Base-by-base conservation (phyloP, 2,329 filamentous ascomycete species). In the Thielaviopsis ethacetica region DNA sequence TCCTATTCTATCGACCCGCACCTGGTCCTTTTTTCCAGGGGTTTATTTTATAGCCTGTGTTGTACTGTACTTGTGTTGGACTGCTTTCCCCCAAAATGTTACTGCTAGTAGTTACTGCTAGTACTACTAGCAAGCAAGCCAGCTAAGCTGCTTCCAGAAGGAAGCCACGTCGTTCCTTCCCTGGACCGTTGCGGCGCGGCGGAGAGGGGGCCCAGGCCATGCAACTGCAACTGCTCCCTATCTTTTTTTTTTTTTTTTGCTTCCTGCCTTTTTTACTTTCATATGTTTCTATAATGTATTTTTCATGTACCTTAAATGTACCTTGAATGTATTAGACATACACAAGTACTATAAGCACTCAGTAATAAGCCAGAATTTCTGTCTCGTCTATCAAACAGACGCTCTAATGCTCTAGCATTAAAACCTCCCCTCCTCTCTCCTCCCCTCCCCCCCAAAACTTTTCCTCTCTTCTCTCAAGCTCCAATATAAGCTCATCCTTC, bases 91-190 rank as follows among this genome's bases (percentile, higher is more conserved):
- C n/a, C n/a, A n/a, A n/a, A n/a, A n/a, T n/a, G n/a, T n/a, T n/a
- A n/a, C n/a, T n/a, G n/a, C n/a, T n/a, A n/a, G n/a, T n/a, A 24
- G 47, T 41, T 12, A 41, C 10, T 41, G 12, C 10, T 41, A 5
- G 9, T 17, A 12, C 34, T 12, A 52, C 21, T 4, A 26, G 21
- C 22, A 5, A 5, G 9, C 50, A 26, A 24, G 10, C 19, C 10
- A 22, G 13, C 24, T 22, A 7, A 26, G 24, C 22, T 27, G 50
- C 50, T 53, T 53, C 50, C 50, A 55, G 49, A 58, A 58, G 56
- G 27, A 53, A 53, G 50, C 26, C 47, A 41, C 56, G 55, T 34
- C 55, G 55, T 26, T 50, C 55, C 41, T 52, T 50, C 44, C 44
- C 21, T 51, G 15, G 17, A 27, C 47, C 6, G 10, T 34, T 9